Evolutionary conservation across 192 early-diverging fungal species (phyloP), one percentile per base, ranked within the genome.

Genomic region (Rhizoclosmatium globosum): DNA sequence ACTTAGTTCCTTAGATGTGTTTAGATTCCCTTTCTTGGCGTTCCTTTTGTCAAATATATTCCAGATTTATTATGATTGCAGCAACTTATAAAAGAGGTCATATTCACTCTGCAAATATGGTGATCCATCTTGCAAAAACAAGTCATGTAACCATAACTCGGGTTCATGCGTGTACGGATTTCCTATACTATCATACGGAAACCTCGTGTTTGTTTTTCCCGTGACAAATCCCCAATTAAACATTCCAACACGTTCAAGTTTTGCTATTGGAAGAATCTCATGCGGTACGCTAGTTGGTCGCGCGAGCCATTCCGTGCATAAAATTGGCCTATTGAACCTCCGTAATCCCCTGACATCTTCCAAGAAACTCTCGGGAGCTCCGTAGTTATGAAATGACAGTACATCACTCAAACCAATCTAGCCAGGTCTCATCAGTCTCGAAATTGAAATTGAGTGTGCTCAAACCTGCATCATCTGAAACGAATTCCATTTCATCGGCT

Each of bases 151-250:
- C 68, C 68, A 70, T 48, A 41, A 1, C 11, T 70, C 47, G 7
- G 68, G 68, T 31, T 70, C 68, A n/a, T 50, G 42, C 15, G 21
- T 45, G 46, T 70, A 70, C 31, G 31, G 31, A 31, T 31, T 31
- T 31, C 31, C 31, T 31, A 31, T 31, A 17, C 15, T 19, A 31
- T 70, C 68, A 21, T 45, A 70, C 46, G 68, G 68, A 31, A 50
- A 70, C 19, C 19, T 43, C 15, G 68, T 70, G 17, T 70, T 21
- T 45, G 41, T 70, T 17, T 31, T 43, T 19, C 68, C 68, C 17
- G 31, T 31, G 11, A 65, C 64, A 41, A 70, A n/a, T 43, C 68
- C 68, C 68, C 68, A 70, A 70, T 70, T 70, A 31, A 70, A 47
- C 68, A 70, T 47, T 70, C 68, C 68, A 19, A 70, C 31, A 19